Conservation (phyloP, 176 grass and related monocot species). For the Musa itinerans region DNA sequence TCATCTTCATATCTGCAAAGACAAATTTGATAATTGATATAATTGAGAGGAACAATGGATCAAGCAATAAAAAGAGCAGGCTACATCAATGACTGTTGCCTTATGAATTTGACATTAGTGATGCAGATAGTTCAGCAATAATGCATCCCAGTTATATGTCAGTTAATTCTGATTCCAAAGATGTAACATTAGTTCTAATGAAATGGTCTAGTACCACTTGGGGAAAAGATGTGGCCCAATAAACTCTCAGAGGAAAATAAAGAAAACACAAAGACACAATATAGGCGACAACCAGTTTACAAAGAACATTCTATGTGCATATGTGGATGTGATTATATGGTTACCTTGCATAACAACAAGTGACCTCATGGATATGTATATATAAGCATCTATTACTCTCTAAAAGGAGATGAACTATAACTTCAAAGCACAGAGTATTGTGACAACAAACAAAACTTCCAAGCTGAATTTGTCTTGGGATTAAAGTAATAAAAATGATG, state of each 20-base stretch:
- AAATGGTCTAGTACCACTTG: neutral
- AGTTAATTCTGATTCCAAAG: neutral
- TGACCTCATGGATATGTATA: neutral
- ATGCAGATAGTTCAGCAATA: neutral
- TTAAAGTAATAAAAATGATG: neutral
- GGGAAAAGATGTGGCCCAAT: neutral
- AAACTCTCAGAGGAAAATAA: neutral
- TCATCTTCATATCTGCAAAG: slow-evolving; percentile 82
- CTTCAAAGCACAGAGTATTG: neutral
- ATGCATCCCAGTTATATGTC: neutral
- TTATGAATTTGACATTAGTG: neutral
- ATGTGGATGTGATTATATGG: neutral
- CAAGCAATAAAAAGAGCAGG: neutral
- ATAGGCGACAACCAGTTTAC: neutral
- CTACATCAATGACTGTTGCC: neutral
- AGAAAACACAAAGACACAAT: neutral
- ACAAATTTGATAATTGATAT: neutral
- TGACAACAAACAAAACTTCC: neutral
- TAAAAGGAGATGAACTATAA: too few relatives aligned
- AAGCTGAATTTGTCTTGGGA: neutral
- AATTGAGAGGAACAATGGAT: neutral
- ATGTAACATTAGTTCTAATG: too few relatives aligned
- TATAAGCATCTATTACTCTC: neutral
- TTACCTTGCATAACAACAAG: neutral
- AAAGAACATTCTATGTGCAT: neutral